phyloP scores from a whole-genome alignment of 1,284 basidiomycete species.

The Heterobasidion irregulare region DNA sequence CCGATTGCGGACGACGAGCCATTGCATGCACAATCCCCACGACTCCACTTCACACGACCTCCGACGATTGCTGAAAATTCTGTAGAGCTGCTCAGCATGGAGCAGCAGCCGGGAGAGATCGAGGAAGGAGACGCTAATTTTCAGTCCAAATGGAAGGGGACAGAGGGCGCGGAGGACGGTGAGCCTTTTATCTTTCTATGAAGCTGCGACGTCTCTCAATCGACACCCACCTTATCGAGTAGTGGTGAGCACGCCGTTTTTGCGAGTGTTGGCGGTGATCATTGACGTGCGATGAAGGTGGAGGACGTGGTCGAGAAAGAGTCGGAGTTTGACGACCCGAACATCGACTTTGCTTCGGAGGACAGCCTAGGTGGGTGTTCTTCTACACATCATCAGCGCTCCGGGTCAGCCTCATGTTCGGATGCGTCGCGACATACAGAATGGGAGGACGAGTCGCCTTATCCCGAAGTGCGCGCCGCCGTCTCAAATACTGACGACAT shows the following conservation, averaged over 20 bases:
- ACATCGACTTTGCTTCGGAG: conserved; percentile 2
- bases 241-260: not conserved
- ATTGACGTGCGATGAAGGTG: not conserved
- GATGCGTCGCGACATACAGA: conserved; percentile 11
- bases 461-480: conserved; percentile 57
- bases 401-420: not conserved
- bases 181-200: not conserved
- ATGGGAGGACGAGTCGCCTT: conserved; percentile 35
- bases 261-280: not conserved
- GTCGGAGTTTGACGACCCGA: conserved; percentile 1
- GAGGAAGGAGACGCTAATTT: not conserved
- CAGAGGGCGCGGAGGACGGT: not conserved
- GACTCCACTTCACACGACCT: not conserved
- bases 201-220: not conserved
- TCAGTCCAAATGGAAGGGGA: not conserved
- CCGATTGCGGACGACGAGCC: not conserved
- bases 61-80: not conserved
- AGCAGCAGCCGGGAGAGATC: not conserved
- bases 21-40: not conserved
- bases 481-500: conserved; percentile 61
- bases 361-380: conserved; percentile 13
- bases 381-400: not conserved
- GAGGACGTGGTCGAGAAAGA: not conserved
- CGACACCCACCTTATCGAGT: not conserved
- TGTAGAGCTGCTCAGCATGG: not conserved